A percentile compares a stretch with the other conserved stretches of the same genome.
phyloP scores from a whole-genome alignment of 116 monocot species.

The Iris pallida region DNA sequence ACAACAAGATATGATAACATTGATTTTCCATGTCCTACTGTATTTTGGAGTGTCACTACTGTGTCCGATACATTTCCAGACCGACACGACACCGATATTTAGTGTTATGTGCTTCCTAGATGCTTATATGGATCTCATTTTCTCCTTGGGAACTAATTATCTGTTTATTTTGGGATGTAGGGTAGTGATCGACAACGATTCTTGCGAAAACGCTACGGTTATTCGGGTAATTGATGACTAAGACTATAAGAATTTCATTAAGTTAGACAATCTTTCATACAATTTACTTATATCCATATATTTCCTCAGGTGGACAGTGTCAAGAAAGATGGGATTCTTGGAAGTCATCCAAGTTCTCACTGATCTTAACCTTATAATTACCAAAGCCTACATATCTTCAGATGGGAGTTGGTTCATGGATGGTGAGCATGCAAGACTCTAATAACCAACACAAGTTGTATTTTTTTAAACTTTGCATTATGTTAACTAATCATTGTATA shows the following conservation, averaged over 20 bases:
- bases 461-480: not conserved
- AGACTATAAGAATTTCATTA: too few species aligned
- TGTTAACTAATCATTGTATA: not conserved
- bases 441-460: not conserved
- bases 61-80: too few species aligned
- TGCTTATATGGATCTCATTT: too few species aligned
- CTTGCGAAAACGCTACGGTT: conserved; percentile 41
- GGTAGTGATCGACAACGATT: conserved; percentile 46
- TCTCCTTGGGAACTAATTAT: too few species aligned
- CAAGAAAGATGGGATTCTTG: conserved; percentile 37
- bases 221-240: conserved; percentile 28
- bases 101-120: too few species aligned
- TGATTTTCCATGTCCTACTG: too few species aligned
- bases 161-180: conserved; percentile 17
- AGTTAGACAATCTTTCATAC: not conserved
- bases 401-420: conserved; percentile 74
- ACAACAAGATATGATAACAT: too few species aligned
- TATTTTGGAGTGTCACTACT: too few species aligned
- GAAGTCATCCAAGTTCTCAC: conserved; percentile 48
- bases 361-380: conserved; percentile 51
- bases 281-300: not conserved
- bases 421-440: conserved; percentile 15
- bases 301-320: conserved; percentile 37
- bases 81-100: too few species aligned
- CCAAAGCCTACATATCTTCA: conserved; percentile 59